These are phyloP conservation scores for Papilionanthe hybrid DNA, from an alignment of 116 monocot genomes.

Conservation along the genomic window DNA sequence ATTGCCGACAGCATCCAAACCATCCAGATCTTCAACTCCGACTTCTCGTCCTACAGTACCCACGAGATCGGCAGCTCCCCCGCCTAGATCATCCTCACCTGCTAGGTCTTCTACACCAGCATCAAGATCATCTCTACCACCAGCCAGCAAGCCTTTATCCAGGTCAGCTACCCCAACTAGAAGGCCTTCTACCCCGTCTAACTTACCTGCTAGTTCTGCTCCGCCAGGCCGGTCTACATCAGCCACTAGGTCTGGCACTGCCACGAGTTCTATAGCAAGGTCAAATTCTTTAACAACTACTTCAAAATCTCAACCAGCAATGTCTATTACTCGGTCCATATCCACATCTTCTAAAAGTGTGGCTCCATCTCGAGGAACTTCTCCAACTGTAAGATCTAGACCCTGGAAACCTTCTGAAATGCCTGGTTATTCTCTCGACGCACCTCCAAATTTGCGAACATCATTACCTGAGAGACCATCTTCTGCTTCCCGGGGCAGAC, in stretches of 20 bases:
- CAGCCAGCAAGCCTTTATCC: constrained; percentile 28
- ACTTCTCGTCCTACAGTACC: constrained; percentile 52
- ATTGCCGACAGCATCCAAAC: constrained; percentile 26
- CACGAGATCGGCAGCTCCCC: constrained; percentile 29
- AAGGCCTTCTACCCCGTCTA: constrained; percentile 40
- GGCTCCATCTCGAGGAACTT: constrained; percentile 36
- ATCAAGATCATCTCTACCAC: constrained; percentile 37
- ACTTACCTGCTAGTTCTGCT: constrained; percentile 20
- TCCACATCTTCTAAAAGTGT: constrained; percentile 28
- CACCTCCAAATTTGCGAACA: constrained; percentile 70
- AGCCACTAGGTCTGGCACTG: constrained; percentile 21
- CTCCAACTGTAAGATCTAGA: constrained; percentile 62
- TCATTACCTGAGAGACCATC: constrained; percentile 63
- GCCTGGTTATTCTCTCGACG: constrained; percentile 59
- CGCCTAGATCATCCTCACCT: constrained; percentile 51
- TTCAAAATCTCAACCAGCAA: background rate
- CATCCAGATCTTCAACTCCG: constrained; percentile 59
- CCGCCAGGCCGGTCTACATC: constrained; percentile 40
- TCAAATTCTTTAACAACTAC: constrained; percentile 9
- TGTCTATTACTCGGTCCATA: background rate
- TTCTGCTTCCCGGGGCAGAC: constrained; percentile 68
- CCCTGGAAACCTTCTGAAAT: constrained; percentile 68
- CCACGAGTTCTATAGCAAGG: background rate
- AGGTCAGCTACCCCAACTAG: constrained; percentile 66
- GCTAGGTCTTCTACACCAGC: constrained; percentile 54